A percentile compares a stretch with the other conserved stretches of the same genome.
Evolutionary conservation across 2,329 filamentous ascomycete genomes (phyloP).

Genomic region (Plectosphaerella cucumerina): DNA sequence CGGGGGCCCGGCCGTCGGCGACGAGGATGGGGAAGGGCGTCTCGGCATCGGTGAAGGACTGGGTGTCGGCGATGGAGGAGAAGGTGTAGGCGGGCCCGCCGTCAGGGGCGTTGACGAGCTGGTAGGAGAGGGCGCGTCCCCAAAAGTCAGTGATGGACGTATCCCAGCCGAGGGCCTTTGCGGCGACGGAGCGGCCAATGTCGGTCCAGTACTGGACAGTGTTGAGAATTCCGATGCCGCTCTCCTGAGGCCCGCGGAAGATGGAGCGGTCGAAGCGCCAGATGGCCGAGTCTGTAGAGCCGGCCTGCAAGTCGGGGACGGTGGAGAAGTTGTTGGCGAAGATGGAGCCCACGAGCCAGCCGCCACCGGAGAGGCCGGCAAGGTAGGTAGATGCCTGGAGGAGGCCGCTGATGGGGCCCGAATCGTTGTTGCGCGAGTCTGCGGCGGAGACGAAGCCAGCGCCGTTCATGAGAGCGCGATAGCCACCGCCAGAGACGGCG

Average conservation of each 20-base stretch:
- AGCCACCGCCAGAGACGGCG: constrained; percentile 74
- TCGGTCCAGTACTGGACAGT: constrained; percentile 28
- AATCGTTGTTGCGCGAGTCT: constrained; percentile 63
- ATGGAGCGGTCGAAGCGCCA: constrained; percentile 39
- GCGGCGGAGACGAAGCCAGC: constrained; percentile 77
- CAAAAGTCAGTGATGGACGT: constrained; percentile 83
- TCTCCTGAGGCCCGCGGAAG: constrained; percentile 31
- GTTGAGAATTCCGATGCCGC: constrained; percentile 25
- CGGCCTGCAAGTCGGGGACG: constrained; percentile 50
- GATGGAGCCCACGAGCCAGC: constrained; percentile 80
- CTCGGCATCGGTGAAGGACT: constrained; percentile 35
- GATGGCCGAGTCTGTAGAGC: constrained; percentile 25
- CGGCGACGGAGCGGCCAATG: constrained; percentile 27
- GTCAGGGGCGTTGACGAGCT: constrained; percentile 71
- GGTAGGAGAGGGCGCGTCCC: constrained; percentile 72
- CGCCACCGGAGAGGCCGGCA: constrained; percentile 75
- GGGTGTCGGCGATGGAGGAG: constrained; percentile 56
- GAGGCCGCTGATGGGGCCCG: constrained; percentile 73
- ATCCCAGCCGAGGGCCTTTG: constrained; percentile 37
- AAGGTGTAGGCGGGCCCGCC: constrained; percentile 78
- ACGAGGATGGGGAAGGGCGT: constrained; percentile 47
- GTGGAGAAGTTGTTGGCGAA: constrained; percentile 81
- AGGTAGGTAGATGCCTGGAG: constrained; percentile 80
- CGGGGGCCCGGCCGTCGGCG: constrained; percentile 42
- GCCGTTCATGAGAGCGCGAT: constrained; percentile 72